Base-by-base conservation (phyloP, 805 yeast species). In the Metschnikowia anglica region DNA sequence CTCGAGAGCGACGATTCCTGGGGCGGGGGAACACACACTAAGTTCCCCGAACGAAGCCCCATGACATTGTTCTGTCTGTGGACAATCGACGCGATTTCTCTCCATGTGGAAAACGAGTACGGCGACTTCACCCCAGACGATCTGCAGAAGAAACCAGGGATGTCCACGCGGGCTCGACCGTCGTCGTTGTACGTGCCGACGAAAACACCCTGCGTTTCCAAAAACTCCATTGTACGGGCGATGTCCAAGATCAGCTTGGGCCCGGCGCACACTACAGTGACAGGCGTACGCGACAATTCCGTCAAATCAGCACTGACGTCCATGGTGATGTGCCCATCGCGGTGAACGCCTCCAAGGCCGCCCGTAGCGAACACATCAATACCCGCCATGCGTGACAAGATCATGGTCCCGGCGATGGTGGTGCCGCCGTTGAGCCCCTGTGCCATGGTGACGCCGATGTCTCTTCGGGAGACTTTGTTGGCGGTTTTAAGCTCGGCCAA, bases 231-330 rank as follows among this genome's bases (percentile, higher is more conserved):
- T 0, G 97, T 89, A 49, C 84, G 72, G 8, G 75, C 80, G 41
- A 89, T 83, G 55, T 88, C 97, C 43, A 88, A 66, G 39, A 88
- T 88, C 28, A 89, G 80, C 59, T 88, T 88, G 2, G 96, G 96
- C 0, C 97, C 97, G 6, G 95, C 82, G 59, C 96, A 88, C 8
- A 88, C 90, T n/a, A 88, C 96, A 0, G 88, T 81, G 1, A 88
- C 88, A 0, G 90, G 87, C 0, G 96, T 89, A 43, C 81, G 72
- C 1, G 89, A 83, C 41, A 89, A 69, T 58, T 88, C 97, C 37
- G 88, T 90, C 48, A 88, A 73, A 62, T 88, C 97, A 2, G 96
- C 95, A 54, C 90, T 81, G 18, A 88, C 71, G 61, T 88, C 97
- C 81, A 87, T 76, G 2, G 89, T 79, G 21, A 64, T 51, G 42